Base-by-base conservation (phyloP, 148 eudicot genomes). In the Nyssa sinensis region DNA sequence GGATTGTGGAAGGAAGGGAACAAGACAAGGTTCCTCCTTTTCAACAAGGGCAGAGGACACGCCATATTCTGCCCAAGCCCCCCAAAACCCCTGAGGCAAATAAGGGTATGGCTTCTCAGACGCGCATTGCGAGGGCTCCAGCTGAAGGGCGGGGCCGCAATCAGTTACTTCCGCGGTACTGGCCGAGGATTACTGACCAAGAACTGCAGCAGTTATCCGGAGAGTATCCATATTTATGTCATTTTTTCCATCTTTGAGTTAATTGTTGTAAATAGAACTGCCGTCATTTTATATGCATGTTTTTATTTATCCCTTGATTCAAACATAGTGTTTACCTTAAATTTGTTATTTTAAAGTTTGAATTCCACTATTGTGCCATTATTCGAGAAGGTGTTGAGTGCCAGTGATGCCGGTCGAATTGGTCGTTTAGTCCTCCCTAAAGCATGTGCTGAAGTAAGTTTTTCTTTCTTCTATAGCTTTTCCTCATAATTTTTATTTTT, bases 391-490 rank as follows among this genome's bases (percentile, higher is more conserved):
- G 86, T 92, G 74, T 77, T 95, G 58, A 95, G 98, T 79, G 94
- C 98, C 35, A 95, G 98, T 89, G 98, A 95, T 84, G 98, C 98
- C 63, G 93, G 98, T 74, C 94, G 94, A 65, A 95, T 95, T 60
- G 98, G 98, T 75, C 96, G 97, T 49, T 82, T 95, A 81, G 98
- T 95, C 67, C 97, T 95, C 59, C 98, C 98, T 23, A 95, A 95
- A 82, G 98, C 98, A 75, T 95, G 98, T 79, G 98, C 98, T 74
- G 98, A 95, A 84, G 98, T 95, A 78, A 87, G 97, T 77, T 62
- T 29, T 34, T 24, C 29, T 53, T 21, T 19, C 44, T 49, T 32
- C 5, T 7, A 30, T 28, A 7, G 32, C 33, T 17, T 44, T 44
- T 14, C 68, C 9, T 29, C 23, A 39, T 39, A 39, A 21, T 35